These are phyloP conservation scores for Arthrobotrys musiformis DNA, from an alignment of 2,329 filamentous ascomycete species.

Conservation along the genomic window DNA sequence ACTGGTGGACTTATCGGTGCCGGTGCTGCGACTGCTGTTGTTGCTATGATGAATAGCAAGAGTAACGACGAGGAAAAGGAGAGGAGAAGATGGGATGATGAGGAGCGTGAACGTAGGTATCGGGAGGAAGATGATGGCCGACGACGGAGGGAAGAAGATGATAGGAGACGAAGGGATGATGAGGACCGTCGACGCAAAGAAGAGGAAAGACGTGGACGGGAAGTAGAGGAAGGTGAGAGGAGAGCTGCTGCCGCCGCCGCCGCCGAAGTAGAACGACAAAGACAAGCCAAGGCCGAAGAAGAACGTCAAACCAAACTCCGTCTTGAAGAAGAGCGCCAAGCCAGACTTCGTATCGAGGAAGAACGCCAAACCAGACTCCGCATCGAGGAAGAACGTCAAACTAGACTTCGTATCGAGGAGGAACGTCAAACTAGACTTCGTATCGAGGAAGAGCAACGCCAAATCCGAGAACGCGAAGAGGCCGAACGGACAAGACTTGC, in stretches of 20 bases:
- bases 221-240: conserved; percentile 17
- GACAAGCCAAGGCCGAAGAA: conserved; percentile 21
- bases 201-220: conserved; percentile 18
- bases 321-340: neutral
- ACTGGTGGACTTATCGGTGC: conserved; percentile 29
- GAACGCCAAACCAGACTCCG: conserved; percentile 3
- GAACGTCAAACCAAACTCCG: neutral
- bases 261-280: conserved; percentile 14
- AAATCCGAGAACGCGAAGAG: conserved; percentile 20
- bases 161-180: conserved; percentile 21
- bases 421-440: neutral
- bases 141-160: conserved; percentile 9
- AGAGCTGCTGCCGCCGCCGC: conserved; percentile 29
- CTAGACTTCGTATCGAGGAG: too few relatives aligned
- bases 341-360: neutral
- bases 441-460: neutral
- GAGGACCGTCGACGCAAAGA: conserved; percentile 6
- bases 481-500: conserved; percentile 29
- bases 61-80: conserved; percentile 34
- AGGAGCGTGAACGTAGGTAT: conserved; percentile 3
- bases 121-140: conserved; percentile 10
- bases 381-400: conserved; percentile 18
- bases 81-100: conserved; percentile 19
- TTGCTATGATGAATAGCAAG: conserved; percentile 32
- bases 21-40: conserved; percentile 32